Percentiles rank a stretch among this genome's conserved stretches.
Evolutionary conservation across 345 rosid species (phyloP).

Genomic region (Moricandia arvensis): DNA sequence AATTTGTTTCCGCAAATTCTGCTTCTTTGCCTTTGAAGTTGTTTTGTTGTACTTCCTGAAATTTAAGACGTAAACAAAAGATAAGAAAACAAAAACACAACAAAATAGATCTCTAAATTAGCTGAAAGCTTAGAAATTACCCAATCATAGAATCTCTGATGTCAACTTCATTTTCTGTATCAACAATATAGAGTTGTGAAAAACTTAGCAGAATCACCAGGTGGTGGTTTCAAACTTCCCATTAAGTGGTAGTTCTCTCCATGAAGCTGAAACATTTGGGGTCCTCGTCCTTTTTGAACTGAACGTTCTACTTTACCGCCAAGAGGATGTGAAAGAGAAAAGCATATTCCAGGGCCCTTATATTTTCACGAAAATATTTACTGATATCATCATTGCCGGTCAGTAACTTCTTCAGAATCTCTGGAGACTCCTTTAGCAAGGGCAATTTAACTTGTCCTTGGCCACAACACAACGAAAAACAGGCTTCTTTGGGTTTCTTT

Average conservation of each 20-base stretch:
- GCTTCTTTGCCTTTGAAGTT: not conserved
- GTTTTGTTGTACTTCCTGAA: no score
- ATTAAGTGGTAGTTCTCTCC: not conserved
- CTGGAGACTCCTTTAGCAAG: not conserved
- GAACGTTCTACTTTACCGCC: not conserved
- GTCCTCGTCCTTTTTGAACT: not conserved
- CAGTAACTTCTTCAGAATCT: not conserved
- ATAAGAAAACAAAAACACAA: no score
- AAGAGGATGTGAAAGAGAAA: not conserved
- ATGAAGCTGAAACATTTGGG: not conserved
- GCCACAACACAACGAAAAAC: not conserved
- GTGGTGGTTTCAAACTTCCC: not conserved
- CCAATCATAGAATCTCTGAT: not conserved
- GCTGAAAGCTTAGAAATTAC: not conserved
- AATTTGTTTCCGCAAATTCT: not conserved
- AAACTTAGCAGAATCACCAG: not conserved
- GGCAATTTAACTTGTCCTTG: not conserved
- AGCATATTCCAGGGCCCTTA: not conserved
- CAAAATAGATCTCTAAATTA: no score
- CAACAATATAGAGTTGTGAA: not conserved
- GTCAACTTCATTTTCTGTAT: not conserved
- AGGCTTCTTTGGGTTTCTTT: not conserved
- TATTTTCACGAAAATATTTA: not conserved
- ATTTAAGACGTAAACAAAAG: no score
- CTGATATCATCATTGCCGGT: not conserved